Conservation (phyloP, 2,329 filamentous ascomycete genomes). For the Elsinoe arachidis region DNA sequence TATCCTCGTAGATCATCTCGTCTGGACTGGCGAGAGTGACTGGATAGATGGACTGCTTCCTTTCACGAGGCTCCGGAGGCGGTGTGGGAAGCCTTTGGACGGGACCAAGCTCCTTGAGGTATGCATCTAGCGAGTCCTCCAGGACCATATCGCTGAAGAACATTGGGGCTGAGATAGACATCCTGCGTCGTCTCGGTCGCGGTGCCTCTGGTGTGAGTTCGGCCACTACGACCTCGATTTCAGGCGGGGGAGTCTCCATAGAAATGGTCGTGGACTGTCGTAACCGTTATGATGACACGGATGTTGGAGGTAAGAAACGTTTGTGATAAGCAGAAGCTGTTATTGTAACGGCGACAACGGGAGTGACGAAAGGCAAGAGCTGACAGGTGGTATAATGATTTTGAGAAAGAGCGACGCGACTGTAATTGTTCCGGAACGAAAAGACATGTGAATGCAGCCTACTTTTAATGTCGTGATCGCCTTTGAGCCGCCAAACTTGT, state of each 20-base stretch:
- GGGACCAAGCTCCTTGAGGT: conserved; percentile 22
- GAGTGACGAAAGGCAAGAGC: conserved; percentile 8
- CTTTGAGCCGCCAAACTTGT: not conserved
- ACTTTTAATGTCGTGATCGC: not conserved
- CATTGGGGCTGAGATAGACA: conserved; percentile 3
- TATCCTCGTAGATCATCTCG: conserved; percentile 18
- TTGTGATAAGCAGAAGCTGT: not conserved
- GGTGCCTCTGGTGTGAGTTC: not conserved
- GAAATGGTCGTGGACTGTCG: not conserved
- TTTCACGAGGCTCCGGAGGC: conserved; percentile 16
- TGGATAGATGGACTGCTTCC: conserved; percentile 14
- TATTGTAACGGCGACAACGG: not conserved
- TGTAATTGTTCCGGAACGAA: not conserved
- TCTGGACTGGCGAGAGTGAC: conserved; percentile 17
- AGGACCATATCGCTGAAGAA: conserved; percentile 12
- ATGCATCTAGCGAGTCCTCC: conserved; percentile 23
- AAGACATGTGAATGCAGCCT: not conserved
- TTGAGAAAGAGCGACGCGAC: not conserved
- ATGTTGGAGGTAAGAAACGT: not conserved
- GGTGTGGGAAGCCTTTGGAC: conserved; percentile 27
- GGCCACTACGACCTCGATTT: not conserved
- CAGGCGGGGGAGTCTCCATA: not conserved
- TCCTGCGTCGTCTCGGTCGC: conserved; percentile 1
- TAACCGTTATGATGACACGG: conserved; percentile 5
- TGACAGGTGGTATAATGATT: not conserved